phyloP scores from a whole-genome alignment of 2,329 filamentous ascomycete genomes.

The Diaporthe sp. region DNA sequence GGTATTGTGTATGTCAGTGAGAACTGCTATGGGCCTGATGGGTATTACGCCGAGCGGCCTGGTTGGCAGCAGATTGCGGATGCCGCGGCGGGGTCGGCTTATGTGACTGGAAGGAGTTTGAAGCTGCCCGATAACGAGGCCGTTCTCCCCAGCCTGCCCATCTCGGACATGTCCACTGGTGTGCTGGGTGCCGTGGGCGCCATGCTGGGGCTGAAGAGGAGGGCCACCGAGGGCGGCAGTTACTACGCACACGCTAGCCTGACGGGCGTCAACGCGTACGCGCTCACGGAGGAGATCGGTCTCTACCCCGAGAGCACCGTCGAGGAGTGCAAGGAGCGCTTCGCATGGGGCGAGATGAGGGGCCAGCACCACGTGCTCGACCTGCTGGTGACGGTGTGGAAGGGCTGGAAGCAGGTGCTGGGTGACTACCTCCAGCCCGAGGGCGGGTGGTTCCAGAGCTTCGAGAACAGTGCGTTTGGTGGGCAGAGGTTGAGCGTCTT shows the following conservation, averaged over 20 bases:
- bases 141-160: conserved; percentile 49
- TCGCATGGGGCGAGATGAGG: conserved; percentile 45
- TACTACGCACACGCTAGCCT: conserved; percentile 49
- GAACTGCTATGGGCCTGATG: conserved; percentile 64
- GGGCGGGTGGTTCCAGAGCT: conserved; percentile 44
- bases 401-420: conserved; percentile 44
- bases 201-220: conserved; percentile 49
- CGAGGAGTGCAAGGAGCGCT: conserved; percentile 43
- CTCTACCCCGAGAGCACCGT: conserved; percentile 47
- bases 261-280: conserved; percentile 45
- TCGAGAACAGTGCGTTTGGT: conserved; percentile 43
- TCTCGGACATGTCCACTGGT: conserved; percentile 53
- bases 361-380: conserved; percentile 46
- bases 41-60: conserved; percentile 57
- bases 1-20: conserved; percentile 63
- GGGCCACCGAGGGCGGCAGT: conserved; percentile 48
- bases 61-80: conserved; percentile 67
- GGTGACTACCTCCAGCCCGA: conserved; percentile 41
- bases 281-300: conserved; percentile 47
- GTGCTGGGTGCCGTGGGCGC: conserved; percentile 48
- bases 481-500: conserved; percentile 43
- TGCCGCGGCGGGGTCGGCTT: conserved; percentile 49
- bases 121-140: conserved; percentile 45
- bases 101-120: conserved; percentile 48
- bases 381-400: conserved; percentile 43